Evolutionary conservation across 805 yeast genomes (phyloP).

Genomic region (Metschnikowia arizonensis): DNA sequence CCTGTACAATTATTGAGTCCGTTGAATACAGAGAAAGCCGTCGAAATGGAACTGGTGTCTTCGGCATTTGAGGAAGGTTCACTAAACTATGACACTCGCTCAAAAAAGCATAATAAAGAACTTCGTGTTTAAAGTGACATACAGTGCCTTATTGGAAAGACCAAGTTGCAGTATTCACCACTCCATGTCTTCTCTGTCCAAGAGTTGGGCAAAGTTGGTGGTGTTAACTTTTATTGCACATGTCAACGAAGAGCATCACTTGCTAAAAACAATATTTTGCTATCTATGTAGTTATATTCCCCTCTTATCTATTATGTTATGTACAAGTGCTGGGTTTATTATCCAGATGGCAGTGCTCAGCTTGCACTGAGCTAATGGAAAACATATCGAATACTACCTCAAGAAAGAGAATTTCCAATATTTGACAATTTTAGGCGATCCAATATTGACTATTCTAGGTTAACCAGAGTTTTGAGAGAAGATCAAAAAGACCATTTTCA

Average conservation of each 20-base stretch:
- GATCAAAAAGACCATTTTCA: conserved; percentile 70
- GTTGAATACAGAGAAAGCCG: conserved; percentile 2
- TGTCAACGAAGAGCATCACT: too few species aligned
- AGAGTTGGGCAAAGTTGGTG: neutral
- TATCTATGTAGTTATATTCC: neutral
- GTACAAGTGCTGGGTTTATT: neutral
- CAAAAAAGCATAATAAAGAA: conserved; percentile 3
- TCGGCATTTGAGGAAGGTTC: conserved; percentile 1
- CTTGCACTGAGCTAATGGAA: neutral
- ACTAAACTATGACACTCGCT: neutral
- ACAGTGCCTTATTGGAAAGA: neutral
- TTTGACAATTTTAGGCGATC: conserved; percentile 23
- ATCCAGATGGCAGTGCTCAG: neutral
- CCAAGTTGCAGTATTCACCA: neutral
- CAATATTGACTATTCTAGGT: too few species aligned
- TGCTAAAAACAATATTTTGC: neutral
- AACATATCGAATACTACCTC: neutral
- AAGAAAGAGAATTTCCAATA: neutral
- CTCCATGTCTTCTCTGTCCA: neutral
- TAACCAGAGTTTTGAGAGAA: conserved; percentile 61
- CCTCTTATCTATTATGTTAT: neutral
- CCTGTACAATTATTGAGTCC: conserved; percentile 5
- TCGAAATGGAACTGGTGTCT: neutral
- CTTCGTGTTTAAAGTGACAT: neutral
- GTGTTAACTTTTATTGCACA: neutral